phyloP scores from a whole-genome alignment of 2,329 filamentous ascomycete genomes.

The Aspergillus flavus region DNA sequence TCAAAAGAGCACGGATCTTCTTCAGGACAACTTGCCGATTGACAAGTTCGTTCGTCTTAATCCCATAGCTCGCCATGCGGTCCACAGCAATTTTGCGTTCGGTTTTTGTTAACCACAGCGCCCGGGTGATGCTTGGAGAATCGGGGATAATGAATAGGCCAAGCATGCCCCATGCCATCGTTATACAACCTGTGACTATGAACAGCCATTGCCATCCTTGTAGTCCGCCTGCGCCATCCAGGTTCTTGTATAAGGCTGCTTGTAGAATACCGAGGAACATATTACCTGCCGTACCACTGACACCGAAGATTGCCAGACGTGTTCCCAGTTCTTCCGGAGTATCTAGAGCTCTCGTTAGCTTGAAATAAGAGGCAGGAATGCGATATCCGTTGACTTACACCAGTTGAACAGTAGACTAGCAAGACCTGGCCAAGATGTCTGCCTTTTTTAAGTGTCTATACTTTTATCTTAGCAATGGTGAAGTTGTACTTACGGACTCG shows the following conservation, averaged over 20 bases:
- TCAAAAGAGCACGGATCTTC: slow-evolving; percentile 12
- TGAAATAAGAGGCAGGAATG: neutral
- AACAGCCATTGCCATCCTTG: slow-evolving; percentile 12
- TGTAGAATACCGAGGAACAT: slow-evolving; percentile 24
- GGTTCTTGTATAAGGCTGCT: slow-evolving; percentile 20
- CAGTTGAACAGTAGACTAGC: slow-evolving; percentile 26
- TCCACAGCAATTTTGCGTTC: slow-evolving; percentile 16
- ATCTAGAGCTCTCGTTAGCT: neutral
- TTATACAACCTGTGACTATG: slow-evolving; percentile 17
- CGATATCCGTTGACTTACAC: slow-evolving; percentile 11
- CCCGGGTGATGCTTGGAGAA: slow-evolving; percentile 19
- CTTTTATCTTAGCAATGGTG: neutral
- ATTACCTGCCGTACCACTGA: slow-evolving; percentile 18
- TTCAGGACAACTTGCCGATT: slow-evolving; percentile 9
- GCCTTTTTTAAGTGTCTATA: neutral
- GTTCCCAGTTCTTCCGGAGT: slow-evolving; percentile 18
- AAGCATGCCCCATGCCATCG: slow-evolving; percentile 19
- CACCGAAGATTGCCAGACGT: slow-evolving; percentile 20
- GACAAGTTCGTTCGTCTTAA: slow-evolving; percentile 20
- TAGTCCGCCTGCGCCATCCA: slow-evolving; percentile 15
- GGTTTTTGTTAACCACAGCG: slow-evolving; percentile 19
- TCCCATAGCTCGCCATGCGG: slow-evolving; percentile 20
- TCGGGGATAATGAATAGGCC: slow-evolving; percentile 24
- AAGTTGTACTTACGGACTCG: slow-evolving; percentile 23
- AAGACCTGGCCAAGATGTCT: slow-evolving; percentile 34